Evolutionary conservation across 495 filamentous ascomycete species (phyloP).

Genomic region (Penicillium longicatenatum): DNA sequence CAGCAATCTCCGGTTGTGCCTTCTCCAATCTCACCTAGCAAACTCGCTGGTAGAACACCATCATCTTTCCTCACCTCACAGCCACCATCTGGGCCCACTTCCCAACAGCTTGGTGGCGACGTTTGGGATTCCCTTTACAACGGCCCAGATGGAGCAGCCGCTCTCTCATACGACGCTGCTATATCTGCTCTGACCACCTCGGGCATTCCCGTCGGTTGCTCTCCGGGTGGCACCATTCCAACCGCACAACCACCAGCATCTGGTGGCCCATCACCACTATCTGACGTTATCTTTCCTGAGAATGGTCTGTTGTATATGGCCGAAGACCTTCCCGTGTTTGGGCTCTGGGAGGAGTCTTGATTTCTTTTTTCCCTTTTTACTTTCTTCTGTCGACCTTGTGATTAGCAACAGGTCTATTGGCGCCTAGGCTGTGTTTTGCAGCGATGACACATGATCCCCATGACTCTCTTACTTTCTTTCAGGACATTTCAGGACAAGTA

Average conservation of each 20-base stretch:
- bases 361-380: neutral
- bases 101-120: slow-evolving; percentile 23
- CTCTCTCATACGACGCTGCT: slow-evolving; percentile 41
- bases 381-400: neutral
- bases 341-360: slow-evolving; percentile 40
- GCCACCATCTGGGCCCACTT: slow-evolving; percentile 12
- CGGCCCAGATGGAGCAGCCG: slow-evolving; percentile 26
- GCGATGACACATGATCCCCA: neutral
- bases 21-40: slow-evolving; percentile 33
- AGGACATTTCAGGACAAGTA: neutral
- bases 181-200: slow-evolving; percentile 54
- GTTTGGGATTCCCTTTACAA: slow-evolving; percentile 40
- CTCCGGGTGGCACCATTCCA: slow-evolving; percentile 43
- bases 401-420: neutral
- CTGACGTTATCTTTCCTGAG: slow-evolving; percentile 43
- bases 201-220: slow-evolving; percentile 43
- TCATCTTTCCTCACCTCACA: slow-evolving; percentile 17
- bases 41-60: slow-evolving; percentile 15
- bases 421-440: neutral
- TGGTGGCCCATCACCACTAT: slow-evolving; percentile 39
- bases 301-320: slow-evolving; percentile 46
- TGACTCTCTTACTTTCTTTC: neutral
- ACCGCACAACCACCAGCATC: slow-evolving; percentile 15
- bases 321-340: slow-evolving; percentile 42
- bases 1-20: slow-evolving; percentile 20